phyloP scores from a whole-genome alignment of 352 stramenopile genomes.

The Pythium myriotylum region DNA sequence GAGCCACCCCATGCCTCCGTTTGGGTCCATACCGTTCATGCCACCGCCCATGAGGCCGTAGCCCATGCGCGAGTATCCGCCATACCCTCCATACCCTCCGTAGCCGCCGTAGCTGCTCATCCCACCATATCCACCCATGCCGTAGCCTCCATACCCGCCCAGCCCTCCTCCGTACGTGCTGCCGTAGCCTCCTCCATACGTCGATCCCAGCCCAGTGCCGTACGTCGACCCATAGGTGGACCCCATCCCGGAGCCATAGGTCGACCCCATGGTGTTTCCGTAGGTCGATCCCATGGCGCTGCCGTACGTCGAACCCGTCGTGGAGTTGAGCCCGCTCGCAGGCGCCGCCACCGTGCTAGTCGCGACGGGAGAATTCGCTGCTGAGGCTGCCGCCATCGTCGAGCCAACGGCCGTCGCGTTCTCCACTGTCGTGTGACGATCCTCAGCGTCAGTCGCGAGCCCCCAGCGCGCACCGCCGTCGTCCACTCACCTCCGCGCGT shows the following conservation, averaged over 20 bases:
- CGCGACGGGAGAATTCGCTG: no score
- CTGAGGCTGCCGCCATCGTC: no score
- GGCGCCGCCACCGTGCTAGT: no score
- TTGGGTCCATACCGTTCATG: conserved; percentile 34
- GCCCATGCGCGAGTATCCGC: conserved; percentile 25
- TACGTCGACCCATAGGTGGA: conserved; percentile 13
- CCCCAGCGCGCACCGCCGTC: no score
- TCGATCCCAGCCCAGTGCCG: conserved; percentile 1
- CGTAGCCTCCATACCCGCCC: conserved; percentile 21
- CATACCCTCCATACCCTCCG: conserved; percentile 24
- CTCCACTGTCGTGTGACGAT: no score
- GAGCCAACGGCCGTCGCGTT: no score
- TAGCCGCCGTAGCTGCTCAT: conserved; percentile 21
- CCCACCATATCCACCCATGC: conserved; percentile 15
- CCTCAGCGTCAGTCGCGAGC: no score
- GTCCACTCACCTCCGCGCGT: no score
- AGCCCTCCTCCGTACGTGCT: conserved; percentile 10
- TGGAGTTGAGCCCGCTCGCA: no score
- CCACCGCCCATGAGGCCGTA: conserved; percentile 33
- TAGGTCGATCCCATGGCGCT: no score
- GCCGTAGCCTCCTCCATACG: conserved; percentile 18
- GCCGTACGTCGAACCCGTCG: no score
- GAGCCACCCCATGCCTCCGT: conserved; percentile 36
- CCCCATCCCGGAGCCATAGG: background rate
- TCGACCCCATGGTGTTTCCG: no score